Evolutionary conservation across 305 asterid genomes (phyloP).

Genomic region (Fraxinus dipetala): DNA sequence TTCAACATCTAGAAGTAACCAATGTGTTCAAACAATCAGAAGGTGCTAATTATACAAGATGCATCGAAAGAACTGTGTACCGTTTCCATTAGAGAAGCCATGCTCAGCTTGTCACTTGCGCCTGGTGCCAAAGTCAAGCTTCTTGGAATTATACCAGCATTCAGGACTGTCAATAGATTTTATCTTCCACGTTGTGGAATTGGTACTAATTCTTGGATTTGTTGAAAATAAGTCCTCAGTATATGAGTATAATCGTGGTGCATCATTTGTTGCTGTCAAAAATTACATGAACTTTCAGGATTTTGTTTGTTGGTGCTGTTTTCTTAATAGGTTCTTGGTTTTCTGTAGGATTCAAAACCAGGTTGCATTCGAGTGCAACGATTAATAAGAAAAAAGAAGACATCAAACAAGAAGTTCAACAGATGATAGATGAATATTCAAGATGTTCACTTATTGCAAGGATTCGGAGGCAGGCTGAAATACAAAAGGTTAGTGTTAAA

Average conservation of each 20-base stretch:
- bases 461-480: slow-evolving; percentile 27
- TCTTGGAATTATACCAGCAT: slow-evolving; percentile 43
- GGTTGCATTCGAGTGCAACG: slow-evolving; percentile 48
- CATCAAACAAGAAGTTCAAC: slow-evolving; percentile 29
- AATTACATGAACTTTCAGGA: background rate
- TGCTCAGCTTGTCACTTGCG: slow-evolving; percentile 24
- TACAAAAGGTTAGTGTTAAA: slow-evolving; percentile 33
- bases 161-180: slow-evolving; percentile 13
- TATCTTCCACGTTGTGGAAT: slow-evolving; percentile 19
- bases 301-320: background rate
- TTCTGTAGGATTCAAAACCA: slow-evolving; percentile 23
- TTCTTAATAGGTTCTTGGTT: background rate
- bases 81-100: slow-evolving; percentile 21
- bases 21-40: slow-evolving; percentile 31
- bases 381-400: slow-evolving; percentile 36
- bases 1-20: slow-evolving; percentile 1
- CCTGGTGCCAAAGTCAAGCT: slow-evolving; percentile 35
- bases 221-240: background rate
- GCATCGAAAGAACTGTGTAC: slow-evolving; percentile 37
- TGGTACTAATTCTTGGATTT: slow-evolving; percentile 15
- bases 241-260: background rate
- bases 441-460: slow-evolving; percentile 26
- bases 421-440: slow-evolving; percentile 25
- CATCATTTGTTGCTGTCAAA: background rate
- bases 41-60: slow-evolving; percentile 44